Conservation (phyloP, 2,329 filamentous ascomycete genomes). For the Pseudogymnoascus sp. region DNA sequence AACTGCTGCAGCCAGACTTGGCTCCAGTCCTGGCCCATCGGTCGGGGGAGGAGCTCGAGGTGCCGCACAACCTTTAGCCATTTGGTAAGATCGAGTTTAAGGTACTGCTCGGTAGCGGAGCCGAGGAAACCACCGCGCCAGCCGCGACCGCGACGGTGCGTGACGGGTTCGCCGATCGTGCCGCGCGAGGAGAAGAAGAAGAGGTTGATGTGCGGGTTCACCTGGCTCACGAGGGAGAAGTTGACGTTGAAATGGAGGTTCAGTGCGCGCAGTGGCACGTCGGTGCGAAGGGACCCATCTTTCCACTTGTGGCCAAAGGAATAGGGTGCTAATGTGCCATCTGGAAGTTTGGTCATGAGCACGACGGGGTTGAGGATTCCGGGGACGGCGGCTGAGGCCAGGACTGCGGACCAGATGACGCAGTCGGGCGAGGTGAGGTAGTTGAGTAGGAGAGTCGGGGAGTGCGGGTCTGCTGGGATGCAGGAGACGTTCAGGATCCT, state of each 20-base stretch:
- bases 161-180: conserved; percentile 85
- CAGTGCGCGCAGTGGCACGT: conserved; percentile 88
- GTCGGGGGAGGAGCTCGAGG: conserved; percentile 81
- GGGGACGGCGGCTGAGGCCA: conserved; percentile 90
- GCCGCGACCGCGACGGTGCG: conserved; percentile 82
- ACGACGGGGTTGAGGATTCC: conserved; percentile 94
- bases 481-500: conserved; percentile 94
- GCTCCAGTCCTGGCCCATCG: conserved; percentile 91
- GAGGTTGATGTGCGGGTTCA: conserved; percentile 95
- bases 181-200: conserved; percentile 98
- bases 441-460: conserved; percentile 82
- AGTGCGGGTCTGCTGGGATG: conserved; percentile 90
- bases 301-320: conserved; percentile 99
- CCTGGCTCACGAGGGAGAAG: conserved; percentile 81
- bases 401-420: conserved; percentile 94
- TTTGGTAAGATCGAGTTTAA: conserved; percentile 94
- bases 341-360: conserved; percentile 76
- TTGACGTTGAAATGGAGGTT: conserved; percentile 98
- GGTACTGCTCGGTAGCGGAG: conserved; percentile 83
- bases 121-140: conserved; percentile 96
- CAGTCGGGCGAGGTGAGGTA: conserved; percentile 93
- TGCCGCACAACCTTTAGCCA: conserved; percentile 94
- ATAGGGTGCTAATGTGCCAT: conserved; percentile 75
- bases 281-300: conserved; percentile 85
- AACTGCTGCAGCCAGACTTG: conserved; percentile 95